Base-by-base conservation (phyloP, 2,329 filamentous ascomycete genomes). In the Nannizzia gypsea region DNA sequence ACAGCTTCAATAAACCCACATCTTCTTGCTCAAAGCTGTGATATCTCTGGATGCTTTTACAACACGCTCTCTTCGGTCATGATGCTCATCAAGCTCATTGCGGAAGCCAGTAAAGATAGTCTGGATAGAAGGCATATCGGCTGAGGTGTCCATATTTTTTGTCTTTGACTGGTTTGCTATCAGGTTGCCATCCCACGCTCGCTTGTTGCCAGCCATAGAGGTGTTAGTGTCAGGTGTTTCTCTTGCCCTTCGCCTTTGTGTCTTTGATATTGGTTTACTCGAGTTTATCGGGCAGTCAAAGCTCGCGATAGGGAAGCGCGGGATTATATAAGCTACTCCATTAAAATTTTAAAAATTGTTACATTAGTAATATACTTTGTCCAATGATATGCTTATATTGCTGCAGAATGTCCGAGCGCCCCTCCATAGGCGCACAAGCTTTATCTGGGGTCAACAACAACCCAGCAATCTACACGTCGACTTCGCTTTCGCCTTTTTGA, bases 11-110 rank as follows among this genome's bases (percentile, higher is more conserved):
- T 34, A 52, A 38, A 65, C 80, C 76, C 74, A 95, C 90, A 97
- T 95, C 77, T 97, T 99, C 80, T 99, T 99, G 74, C 90, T 96
- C 59, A 90, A 79, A 0, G 90, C 90, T 5, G 93, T 99, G 61
- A 99, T 88, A 72, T 99, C 93, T 63, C 92, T 81, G 6, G 89
- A 95, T 1, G 86, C 87, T 77, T 97, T 99, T 69, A 95, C 88
- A 66, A 96, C 84, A 58, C 87, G 83, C 76, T 96, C 91, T 60
- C 90, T 83, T 15, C 93, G 86, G 74, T 97, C 93, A 73, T 99
- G 89, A 71, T 97, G 92, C 74, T 93, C 84, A 69, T 99, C 93
- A 28, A 99, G 80, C 74, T 96, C 91, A 68, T 87, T 81, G 57
- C 91, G 86, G 72, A 97, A 96, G 6, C 73, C 76, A 72, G 89